Evolutionary conservation across 148 eudicot genomes (phyloP).

Genomic region (Fagopyrum esculentum): DNA sequence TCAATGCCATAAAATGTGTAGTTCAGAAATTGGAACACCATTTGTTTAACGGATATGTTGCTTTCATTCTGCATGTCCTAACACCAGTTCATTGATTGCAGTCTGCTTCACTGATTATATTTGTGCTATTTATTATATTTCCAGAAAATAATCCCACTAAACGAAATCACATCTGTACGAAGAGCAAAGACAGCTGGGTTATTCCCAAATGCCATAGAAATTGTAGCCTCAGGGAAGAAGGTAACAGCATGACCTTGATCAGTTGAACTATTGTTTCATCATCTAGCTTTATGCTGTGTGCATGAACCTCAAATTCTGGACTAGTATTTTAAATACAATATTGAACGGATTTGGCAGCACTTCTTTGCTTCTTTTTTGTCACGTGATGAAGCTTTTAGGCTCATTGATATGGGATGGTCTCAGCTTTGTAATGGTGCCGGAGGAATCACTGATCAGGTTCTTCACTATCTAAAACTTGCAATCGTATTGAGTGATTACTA

Average conservation of each 20-base stretch:
- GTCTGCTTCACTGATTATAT: not conserved
- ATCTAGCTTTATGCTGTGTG: not conserved
- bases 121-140: too few relatives aligned
- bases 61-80: not conserved
- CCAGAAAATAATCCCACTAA: too few relatives aligned
- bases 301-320: not conserved
- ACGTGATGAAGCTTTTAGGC: slow-evolving; percentile 90
- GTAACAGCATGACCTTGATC: not conserved
- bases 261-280: not conserved
- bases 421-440: slow-evolving; percentile 39
- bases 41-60: not conserved
- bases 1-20: not conserved
- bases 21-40: not conserved
- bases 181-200: not conserved
- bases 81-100: not conserved
- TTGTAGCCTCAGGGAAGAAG: not conserved
- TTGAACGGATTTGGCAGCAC: slow-evolving; percentile 35
- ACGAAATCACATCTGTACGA: not conserved
- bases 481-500: not conserved
- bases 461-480: not conserved
- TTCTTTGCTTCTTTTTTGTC: slow-evolving; percentile 91
- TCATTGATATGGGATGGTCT: slow-evolving; percentile 71
- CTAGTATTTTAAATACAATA: not conserved
- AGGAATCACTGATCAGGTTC: slow-evolving; percentile 29
- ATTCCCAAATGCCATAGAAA: not conserved